phyloP scores from a whole-genome alignment of 768 basidiomycete genomes.

The Auricularia auricula-judae region DNA sequence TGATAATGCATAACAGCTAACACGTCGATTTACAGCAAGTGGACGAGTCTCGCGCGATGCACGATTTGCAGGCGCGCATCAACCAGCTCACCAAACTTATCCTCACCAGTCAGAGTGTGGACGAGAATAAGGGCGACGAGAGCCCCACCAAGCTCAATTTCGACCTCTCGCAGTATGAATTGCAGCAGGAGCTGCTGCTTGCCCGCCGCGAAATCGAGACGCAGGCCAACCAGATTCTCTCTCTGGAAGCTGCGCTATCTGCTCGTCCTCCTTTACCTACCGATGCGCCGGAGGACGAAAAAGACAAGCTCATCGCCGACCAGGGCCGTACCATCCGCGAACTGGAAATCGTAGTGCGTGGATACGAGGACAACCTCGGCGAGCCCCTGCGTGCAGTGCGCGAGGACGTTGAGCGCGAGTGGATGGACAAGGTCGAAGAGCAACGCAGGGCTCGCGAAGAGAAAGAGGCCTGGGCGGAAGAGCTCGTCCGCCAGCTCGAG shows the following conservation, averaged over 20 bases:
- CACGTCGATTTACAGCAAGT: slow-evolving; percentile 43
- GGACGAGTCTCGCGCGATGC: slow-evolving; percentile 77
- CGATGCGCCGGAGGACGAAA: slow-evolving; percentile 57
- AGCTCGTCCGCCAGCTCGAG: slow-evolving; percentile 65
- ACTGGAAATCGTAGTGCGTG: slow-evolving; percentile 59
- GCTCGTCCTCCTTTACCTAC: slow-evolving; percentile 57
- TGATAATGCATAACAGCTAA: background rate
- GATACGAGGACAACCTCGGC: slow-evolving; percentile 64
- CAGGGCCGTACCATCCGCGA: slow-evolving; percentile 68
- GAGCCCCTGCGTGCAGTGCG: slow-evolving; percentile 54
- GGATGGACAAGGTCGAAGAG: slow-evolving; percentile 46
- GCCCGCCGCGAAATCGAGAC: slow-evolving; percentile 69
- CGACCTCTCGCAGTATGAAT: slow-evolving; percentile 80
- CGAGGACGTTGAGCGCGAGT: slow-evolving; percentile 69
- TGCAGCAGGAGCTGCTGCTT: slow-evolving; percentile 80
- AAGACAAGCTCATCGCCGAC: slow-evolving; percentile 62
- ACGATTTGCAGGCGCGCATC: slow-evolving; percentile 68
- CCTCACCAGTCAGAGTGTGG: slow-evolving; percentile 75
- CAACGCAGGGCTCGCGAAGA: slow-evolving; percentile 54
- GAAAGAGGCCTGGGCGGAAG: slow-evolving; percentile 61
- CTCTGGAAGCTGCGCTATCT: slow-evolving; percentile 66
- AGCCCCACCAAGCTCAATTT: slow-evolving; percentile 88
- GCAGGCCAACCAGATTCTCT: slow-evolving; percentile 73
- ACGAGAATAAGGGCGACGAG: slow-evolving; percentile 54
- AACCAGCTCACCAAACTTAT: slow-evolving; percentile 77